Evolutionary conservation across 306 rosid genomes (phyloP).

Genomic region (Macrotyloma uniflorum): DNA sequence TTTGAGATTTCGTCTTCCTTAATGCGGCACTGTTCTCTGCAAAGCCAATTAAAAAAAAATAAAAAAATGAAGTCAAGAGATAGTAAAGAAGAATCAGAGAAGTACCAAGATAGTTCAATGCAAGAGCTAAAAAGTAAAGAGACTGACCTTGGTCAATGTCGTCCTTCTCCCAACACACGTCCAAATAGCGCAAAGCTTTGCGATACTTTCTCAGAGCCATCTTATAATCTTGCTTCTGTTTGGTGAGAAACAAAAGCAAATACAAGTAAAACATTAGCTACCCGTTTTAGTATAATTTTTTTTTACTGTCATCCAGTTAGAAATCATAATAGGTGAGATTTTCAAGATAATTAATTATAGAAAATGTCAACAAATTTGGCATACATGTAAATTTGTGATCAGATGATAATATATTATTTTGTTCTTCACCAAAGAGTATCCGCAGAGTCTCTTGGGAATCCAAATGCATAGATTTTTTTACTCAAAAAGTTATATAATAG

Average conservation of each 20-base stretch:
- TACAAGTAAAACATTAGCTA: not conserved
- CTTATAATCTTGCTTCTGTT: constrained; percentile 56
- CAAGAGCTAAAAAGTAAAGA: not conserved
- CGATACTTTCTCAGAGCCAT: constrained; percentile 59
- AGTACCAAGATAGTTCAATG: not conserved
- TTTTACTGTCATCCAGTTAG: not conserved
- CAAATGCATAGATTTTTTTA: not conserved
- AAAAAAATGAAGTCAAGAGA: too few relatives aligned
- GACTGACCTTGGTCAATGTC: constrained; percentile 56
- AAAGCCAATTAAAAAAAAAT: not conserved
- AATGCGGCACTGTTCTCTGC: constrained; percentile 53
- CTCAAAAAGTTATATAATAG: not conserved
- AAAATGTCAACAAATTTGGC: not conserved
- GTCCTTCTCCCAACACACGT: constrained; percentile 63
- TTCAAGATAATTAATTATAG: not conserved
- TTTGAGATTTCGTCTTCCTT: constrained; percentile 62
- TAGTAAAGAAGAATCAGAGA: not conserved
- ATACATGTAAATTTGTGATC: not conserved
- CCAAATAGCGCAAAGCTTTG: constrained; percentile 62
- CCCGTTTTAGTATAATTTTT: not conserved
- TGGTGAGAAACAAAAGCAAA: not conserved
- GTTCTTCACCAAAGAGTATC: too few relatives aligned
- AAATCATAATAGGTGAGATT: not conserved
- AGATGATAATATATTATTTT: not conserved
- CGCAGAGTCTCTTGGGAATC: too few relatives aligned